A percentile compares a stretch with the other conserved stretches of the same genome.
Conservation (phyloP, 108 stramenopile genomes). For the Conticribra guillardii region DNA sequence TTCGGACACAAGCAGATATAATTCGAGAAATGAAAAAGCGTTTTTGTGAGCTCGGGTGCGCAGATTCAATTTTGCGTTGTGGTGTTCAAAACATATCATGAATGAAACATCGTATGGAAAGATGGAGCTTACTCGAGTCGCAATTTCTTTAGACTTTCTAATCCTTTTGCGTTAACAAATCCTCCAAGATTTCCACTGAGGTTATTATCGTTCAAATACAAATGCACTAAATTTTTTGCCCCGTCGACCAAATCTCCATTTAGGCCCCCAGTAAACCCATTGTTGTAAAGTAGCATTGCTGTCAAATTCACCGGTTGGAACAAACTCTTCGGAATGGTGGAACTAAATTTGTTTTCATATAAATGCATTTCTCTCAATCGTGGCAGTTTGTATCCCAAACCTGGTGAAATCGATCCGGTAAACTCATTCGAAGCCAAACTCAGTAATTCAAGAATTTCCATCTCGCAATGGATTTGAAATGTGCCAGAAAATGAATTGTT, state of each 20-base stretch:
- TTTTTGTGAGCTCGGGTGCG: neutral
- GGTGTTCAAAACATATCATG: too few species aligned
- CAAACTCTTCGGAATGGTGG: slow-evolving; percentile 38
- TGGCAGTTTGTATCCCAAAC: slow-evolving; percentile 23
- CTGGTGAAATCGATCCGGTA: slow-evolving; percentile 26
- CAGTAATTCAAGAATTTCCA: slow-evolving; percentile 24
- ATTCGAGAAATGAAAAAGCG: too few species aligned
- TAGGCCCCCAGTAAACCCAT: slow-evolving; percentile 53
- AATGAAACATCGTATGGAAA: too few species aligned
- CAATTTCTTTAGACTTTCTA: slow-evolving; percentile 20
- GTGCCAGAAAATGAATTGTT: slow-evolving; percentile 30
- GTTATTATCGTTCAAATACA: slow-evolving; percentile 58
- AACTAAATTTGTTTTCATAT: slow-evolving; percentile 35
- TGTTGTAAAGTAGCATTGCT: slow-evolving; percentile 37
- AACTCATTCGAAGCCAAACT: slow-evolving; percentile 39
- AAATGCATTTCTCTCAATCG: slow-evolving; percentile 39
- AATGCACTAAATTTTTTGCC: slow-evolving; percentile 45
- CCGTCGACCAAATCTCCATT: slow-evolving; percentile 8
- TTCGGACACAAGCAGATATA: too few species aligned
- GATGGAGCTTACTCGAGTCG: slow-evolving; percentile 22
- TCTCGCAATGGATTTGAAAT: slow-evolving; percentile 13
- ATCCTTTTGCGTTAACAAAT: slow-evolving; percentile 23
- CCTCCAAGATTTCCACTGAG: slow-evolving; percentile 59
- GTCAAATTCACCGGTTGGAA: slow-evolving; percentile 29
- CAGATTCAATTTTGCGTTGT: too few species aligned